A percentile compares a stretch with the other conserved stretches of the same genome.
Evolutionary conservation across 2,329 filamentous ascomycete genomes (phyloP).

Genomic region (Diaporthe sp.): DNA sequence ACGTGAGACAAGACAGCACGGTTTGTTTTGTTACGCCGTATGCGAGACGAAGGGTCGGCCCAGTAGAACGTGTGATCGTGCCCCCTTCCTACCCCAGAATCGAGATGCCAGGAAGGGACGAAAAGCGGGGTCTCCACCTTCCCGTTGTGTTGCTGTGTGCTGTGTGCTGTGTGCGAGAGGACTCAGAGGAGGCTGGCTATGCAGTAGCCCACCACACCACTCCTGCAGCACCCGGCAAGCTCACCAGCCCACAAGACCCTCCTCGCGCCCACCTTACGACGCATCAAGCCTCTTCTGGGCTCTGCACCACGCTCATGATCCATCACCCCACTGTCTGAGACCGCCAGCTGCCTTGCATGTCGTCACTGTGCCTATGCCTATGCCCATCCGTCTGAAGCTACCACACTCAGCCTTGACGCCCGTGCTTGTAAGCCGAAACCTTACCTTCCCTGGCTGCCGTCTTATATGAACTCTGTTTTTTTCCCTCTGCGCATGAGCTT

Average conservation of each 20-base stretch:
- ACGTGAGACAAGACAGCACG: background rate
- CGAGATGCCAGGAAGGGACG: background rate
- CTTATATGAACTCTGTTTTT: conserved; percentile 20
- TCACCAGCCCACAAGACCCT: background rate
- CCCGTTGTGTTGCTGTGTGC: background rate
- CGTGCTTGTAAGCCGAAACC: conserved; percentile 19
- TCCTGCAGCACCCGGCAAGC: background rate
- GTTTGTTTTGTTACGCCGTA: background rate
- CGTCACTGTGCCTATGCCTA: conserved; percentile 30
- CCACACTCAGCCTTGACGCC: background rate
- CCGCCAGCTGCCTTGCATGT: conserved; percentile 28
- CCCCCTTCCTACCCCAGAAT: conserved; percentile 16
- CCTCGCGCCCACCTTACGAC: background rate
- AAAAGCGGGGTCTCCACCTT: conserved; percentile 27
- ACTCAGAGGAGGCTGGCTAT: background rate
- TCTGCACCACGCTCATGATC: conserved; percentile 1
- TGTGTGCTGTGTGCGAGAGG: background rate
- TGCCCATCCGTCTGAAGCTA: background rate
- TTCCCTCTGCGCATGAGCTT: background rate
- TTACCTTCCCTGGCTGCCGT: background rate
- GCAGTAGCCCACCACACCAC: background rate
- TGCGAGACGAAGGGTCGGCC: conserved; percentile 5
- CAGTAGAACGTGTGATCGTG: background rate
- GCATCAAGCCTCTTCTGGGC: background rate
- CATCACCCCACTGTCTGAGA: conserved; percentile 28